Base-by-base conservation (phyloP, 257 asterid genomes). In the Nemophila menziesii region DNA sequence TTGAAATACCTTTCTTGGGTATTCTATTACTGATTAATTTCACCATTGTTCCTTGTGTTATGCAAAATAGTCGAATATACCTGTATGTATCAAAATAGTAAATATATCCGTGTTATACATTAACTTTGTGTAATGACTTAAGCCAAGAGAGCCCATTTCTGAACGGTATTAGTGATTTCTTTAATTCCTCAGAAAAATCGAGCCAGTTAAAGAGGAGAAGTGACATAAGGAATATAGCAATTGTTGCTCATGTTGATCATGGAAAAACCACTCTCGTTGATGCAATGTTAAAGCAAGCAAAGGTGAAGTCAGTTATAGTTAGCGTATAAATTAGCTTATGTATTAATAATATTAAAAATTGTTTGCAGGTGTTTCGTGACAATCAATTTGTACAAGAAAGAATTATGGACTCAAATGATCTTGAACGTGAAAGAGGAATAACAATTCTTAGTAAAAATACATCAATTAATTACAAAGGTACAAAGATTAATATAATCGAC, bases 171-270 rank as follows among this genome's bases (percentile, higher is more conserved):
- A n/a, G n/a, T n/a, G n/a, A n/a, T n/a, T 51, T 16, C 63, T 53
- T 39, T 24, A 49, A 44, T 52, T 44, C 62, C 19, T 55, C 57
- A 80, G 96, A 76, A 66, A 70, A 49, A 45, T 78, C 57, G 79
- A 34, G 17, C 55, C 89, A 78, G 56, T 49, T 89, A 73, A 50
- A 71, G 19, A 74, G 96, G 71, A 76, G 98, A 67, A 64, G 36
- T 49, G 98, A 74, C 54, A 62, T 89, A 58, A 73, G 98, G 37
- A 89, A 84, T 65, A 84, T 89, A 46, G 98, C 98, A 18, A 84
- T 89, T 53, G 96, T 89, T 58, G 98, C 98, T n/a, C 98, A 89
- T 52, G 98, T 89, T 6, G 98, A 89, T 71, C 98, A 89, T 47
- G 98, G 98, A 67, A 89, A 89, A 78, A 89, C 98, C 49, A 89